Conservation (phyloP, 2,329 filamentous ascomycete genomes). For the Phialophora macrospora region DNA sequence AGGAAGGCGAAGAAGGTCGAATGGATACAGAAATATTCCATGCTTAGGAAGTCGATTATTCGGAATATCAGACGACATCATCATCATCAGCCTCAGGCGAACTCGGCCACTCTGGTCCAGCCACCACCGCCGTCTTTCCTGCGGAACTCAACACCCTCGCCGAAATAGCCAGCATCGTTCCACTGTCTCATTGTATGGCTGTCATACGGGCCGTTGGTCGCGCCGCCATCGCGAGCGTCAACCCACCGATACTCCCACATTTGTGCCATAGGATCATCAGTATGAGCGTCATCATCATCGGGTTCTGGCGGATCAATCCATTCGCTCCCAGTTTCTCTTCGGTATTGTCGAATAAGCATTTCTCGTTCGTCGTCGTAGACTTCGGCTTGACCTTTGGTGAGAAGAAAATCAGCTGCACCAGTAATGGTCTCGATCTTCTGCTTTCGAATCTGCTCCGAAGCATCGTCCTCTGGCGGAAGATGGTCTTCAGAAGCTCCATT, state of each 20-base stretch:
- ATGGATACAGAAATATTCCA: slow-evolving; percentile 37
- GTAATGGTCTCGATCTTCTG: slow-evolving; percentile 81
- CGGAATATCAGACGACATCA: slow-evolving; percentile 36
- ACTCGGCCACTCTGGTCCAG: slow-evolving; percentile 60
- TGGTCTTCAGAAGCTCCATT: slow-evolving; percentile 26
- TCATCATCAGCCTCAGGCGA: slow-evolving; percentile 56
- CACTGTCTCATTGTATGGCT: slow-evolving; percentile 84
- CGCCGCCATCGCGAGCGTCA: slow-evolving; percentile 79
- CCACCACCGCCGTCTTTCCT: slow-evolving; percentile 58
- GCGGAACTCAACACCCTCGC: slow-evolving; percentile 81
- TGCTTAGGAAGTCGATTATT: slow-evolving; percentile 40
- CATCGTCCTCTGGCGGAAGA: slow-evolving; percentile 59
- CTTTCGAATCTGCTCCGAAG: slow-evolving; percentile 71
- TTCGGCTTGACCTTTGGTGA: slow-evolving; percentile 82
- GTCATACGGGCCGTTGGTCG: slow-evolving; percentile 86
- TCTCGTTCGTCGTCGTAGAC: slow-evolving; percentile 91
- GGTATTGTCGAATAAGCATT: slow-evolving; percentile 78
- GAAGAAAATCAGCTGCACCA: slow-evolving; percentile 83
- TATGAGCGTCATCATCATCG: slow-evolving; percentile 40
- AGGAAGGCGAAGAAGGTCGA: slow-evolving; percentile 25
- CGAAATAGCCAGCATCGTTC: slow-evolving; percentile 91
- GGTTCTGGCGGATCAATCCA: slow-evolving; percentile 62
- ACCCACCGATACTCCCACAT: slow-evolving; percentile 95
- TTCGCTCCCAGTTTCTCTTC: slow-evolving; percentile 81
- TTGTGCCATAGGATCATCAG: slow-evolving; percentile 39